Percentiles rank a stretch among this genome's conserved stretches.
These are phyloP conservation scores for Entomophthora muscae DNA, from an alignment of 371 early-diverging fungal genomes.

Conservation along the genomic window DNA sequence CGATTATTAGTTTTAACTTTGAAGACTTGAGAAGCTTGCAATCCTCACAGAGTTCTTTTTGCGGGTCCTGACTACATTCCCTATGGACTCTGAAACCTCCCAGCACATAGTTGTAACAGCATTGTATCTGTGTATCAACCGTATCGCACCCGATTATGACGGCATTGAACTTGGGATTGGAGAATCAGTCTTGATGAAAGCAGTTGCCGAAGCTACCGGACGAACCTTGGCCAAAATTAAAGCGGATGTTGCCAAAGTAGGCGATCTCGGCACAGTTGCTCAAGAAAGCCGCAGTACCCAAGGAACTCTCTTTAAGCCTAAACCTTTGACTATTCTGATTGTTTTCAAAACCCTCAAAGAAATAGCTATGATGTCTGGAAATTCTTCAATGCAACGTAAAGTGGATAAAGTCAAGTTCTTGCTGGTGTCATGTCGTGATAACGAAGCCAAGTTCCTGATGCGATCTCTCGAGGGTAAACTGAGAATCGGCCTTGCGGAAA, in stretches of 20 bases:
- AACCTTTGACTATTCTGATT: slow-evolving; percentile 54
- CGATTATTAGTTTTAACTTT: neutral
- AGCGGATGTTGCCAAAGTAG: slow-evolving; percentile 48
- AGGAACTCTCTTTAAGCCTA: slow-evolving; percentile 53
- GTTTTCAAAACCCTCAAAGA: slow-evolving; percentile 81
- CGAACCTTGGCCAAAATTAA: slow-evolving; percentile 57
- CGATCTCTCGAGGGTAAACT: slow-evolving; percentile 83
- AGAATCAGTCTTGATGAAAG: slow-evolving; percentile 84
- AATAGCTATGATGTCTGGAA: slow-evolving; percentile 68
- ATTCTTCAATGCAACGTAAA: slow-evolving; percentile 64
- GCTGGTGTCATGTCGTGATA: slow-evolving; percentile 62
- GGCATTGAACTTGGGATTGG: slow-evolving; percentile 94
- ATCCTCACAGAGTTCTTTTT: slow-evolving; percentile 57
- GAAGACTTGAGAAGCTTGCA: slow-evolving; percentile 53
- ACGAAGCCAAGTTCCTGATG: slow-evolving; percentile 87
- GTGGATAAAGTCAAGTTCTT: slow-evolving; percentile 66
- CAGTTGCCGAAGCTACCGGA: slow-evolving; percentile 80
- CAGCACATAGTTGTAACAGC: slow-evolving; percentile 52
- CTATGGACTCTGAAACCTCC: slow-evolving; percentile 15
- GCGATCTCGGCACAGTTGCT: slow-evolving; percentile 90
- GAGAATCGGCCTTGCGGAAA: slow-evolving; percentile 94
- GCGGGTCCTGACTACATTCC: slow-evolving; percentile 30
- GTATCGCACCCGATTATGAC: slow-evolving; percentile 88
- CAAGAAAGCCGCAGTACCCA: slow-evolving; percentile 63
- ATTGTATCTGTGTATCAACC: slow-evolving; percentile 85